Base-by-base conservation (phyloP, 192 early-diverging fungal species). In the Oehlia diaphana region DNA sequence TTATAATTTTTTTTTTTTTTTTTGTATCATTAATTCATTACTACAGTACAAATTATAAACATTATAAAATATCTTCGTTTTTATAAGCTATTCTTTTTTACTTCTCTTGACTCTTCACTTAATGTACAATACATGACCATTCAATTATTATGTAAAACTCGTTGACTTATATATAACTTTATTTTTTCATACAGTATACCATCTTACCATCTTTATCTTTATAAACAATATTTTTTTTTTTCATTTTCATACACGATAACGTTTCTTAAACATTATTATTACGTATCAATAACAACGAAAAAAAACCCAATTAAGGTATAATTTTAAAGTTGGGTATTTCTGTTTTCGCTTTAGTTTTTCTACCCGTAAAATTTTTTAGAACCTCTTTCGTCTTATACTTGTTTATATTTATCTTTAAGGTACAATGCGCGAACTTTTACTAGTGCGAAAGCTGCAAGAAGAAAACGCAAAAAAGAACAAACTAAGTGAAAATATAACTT, bases 361-460 rank as follows among this genome's bases (percentile, higher is more conserved):
- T 19, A 58, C 19, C 53, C 0, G 14, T 58, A 58, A 21, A 58
- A 50, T 14, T 50, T 58, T 58, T 58, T 5, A 58, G 50, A 4
- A 19, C 50, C 5, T 58, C 16, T 19, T 19, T 58, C 50, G 50
- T 58, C 50, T 58, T 58, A 19, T 58, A 58, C 23, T 65, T 28
- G 23, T 65, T 26, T 65, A 28, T 26, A 0, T 31, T 23, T 65
- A 65, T 65, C 10, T 65, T 65, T 65, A 28, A 72, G n/a, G 47
- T 44, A 75, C 10, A 23, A 79, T 79, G 77, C 61, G 77, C n/a
- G 77, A 79, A 53, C 70, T 79, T 70, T 37, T 79, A 58, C 47
- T 79, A 49, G 77, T 79, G 31, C 44, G 66, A 23, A 79, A 79
- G n/a, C 21, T 70, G 10, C 66, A 79, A 70, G 77, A 70, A 61